These are phyloP conservation scores for Suillus clintonianus DNA, from an alignment of 768 basidiomycete species.

Conservation along the genomic window DNA sequence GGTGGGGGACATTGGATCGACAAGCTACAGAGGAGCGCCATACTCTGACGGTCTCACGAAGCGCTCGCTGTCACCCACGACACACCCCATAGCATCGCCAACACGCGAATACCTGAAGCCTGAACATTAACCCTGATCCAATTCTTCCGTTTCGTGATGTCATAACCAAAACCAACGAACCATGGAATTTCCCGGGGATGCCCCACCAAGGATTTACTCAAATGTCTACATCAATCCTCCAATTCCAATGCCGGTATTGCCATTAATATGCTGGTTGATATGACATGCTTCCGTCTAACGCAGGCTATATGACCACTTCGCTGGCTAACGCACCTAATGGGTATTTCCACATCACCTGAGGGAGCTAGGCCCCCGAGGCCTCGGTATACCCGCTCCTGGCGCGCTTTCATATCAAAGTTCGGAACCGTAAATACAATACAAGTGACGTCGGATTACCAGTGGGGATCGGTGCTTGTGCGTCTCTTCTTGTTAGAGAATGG, in stretches of 20 bases:
- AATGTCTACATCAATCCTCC: neutral
- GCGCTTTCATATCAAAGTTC: constrained; percentile 5
- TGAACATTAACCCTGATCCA: neutral
- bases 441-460: neutral
- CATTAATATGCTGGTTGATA: constrained; percentile 3
- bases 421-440: neutral
- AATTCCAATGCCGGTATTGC: neutral
- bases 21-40: constrained; percentile 1
- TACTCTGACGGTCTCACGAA: neutral
- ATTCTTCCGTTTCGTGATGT: constrained; percentile 4
- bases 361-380: neutral
- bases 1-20: neutral
- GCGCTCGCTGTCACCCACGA: neutral
- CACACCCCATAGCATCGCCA: neutral
- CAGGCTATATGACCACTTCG: neutral
- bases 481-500: neutral
- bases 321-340: constrained; percentile 3
- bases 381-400: constrained; percentile 5
- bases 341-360: constrained; percentile 11
- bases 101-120: neutral
- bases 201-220: neutral
- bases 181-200: constrained; percentile 1
- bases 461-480: constrained; percentile 4
- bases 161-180: neutral
- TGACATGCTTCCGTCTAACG: neutral